Conservation (phyloP, 176 grass and related monocot species). For the Carex scoparia region DNA sequence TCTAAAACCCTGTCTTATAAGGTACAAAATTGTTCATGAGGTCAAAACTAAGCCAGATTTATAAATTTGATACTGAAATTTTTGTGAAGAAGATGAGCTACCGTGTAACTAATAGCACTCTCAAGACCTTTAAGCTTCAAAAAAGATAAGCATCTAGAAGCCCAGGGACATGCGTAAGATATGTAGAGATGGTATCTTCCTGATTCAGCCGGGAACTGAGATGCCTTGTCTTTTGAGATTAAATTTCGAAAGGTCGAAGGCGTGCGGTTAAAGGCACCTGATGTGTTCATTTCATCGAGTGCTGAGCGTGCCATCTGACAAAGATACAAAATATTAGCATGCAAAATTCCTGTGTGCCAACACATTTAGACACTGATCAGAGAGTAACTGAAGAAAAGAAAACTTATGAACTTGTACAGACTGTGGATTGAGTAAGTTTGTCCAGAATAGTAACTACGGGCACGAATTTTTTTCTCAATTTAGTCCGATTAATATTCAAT, state of each 20-base stretch:
- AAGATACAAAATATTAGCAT: slow-evolving; percentile 10
- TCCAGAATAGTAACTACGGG: neutral
- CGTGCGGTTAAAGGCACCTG: slow-evolving; percentile 72
- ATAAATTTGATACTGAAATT: neutral
- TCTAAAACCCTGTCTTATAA: neutral
- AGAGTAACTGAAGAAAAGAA: neutral
- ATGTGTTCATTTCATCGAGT: slow-evolving; percentile 64
- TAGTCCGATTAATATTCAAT: neutral
- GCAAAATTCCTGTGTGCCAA: neutral
- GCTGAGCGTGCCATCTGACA: slow-evolving; percentile 71
- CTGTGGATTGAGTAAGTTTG: neutral
- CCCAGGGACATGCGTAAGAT: slow-evolving; percentile 96
- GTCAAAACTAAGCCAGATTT: neutral
- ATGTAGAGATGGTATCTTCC: slow-evolving; percentile 93
- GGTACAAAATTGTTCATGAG: neutral
- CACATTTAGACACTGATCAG: neutral
- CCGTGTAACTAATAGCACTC: slow-evolving; percentile 53
- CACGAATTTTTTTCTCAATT: neutral
- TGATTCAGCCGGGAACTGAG: slow-evolving; percentile 59
- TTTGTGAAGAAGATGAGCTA: slow-evolving; percentile 16
- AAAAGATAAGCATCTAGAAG: slow-evolving; percentile 78
- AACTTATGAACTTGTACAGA: neutral
- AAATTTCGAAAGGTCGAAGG: slow-evolving; percentile 78
- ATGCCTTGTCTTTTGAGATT: slow-evolving; percentile 50
- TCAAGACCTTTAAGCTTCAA: slow-evolving; percentile 95